These are phyloP conservation scores for Irpex lacteus DNA, from an alignment of 1,284 basidiomycete genomes.

Conservation along the genomic window DNA sequence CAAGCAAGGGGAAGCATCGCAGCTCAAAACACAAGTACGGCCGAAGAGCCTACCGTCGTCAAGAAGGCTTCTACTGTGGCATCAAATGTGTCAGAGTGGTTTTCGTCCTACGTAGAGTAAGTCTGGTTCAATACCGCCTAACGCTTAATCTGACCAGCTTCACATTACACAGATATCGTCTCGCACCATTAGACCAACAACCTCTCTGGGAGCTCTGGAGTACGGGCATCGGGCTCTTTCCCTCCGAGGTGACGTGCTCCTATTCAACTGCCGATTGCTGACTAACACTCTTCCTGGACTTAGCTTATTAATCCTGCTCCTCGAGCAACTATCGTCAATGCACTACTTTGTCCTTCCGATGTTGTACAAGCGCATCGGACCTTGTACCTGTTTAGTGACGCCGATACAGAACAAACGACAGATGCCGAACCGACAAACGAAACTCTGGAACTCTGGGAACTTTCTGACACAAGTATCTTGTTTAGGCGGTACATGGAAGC, in stretches of 20 bases:
- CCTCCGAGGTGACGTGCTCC: conserved; percentile 48
- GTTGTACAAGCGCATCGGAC: conserved; percentile 31
- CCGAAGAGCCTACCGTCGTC: background rate
- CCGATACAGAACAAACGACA: background rate
- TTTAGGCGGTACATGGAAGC: conserved; percentile 73
- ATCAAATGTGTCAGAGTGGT: conserved; percentile 37
- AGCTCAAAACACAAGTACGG: background rate
- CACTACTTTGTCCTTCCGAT: conserved; percentile 56
- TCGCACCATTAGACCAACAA: conserved; percentile 45
- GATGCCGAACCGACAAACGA: background rate
- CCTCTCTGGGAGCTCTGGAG: conserved; percentile 71
- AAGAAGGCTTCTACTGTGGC: conserved; percentile 16
- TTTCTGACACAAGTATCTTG: conserved; percentile 72
- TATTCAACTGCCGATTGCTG: background rate
- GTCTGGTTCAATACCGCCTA: conserved; percentile 15
- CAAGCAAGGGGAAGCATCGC: conserved; percentile 25
- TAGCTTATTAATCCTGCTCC: conserved; percentile 71
- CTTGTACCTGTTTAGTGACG: conserved; percentile 10
- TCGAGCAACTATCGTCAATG: conserved; percentile 55
- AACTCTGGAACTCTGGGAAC: conserved; percentile 37
- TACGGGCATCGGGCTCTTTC: conserved; percentile 58
- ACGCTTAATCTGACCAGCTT: background rate
- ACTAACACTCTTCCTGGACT: conserved; percentile 1
- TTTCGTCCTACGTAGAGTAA: conserved; percentile 50
- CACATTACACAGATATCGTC: conserved; percentile 32